Evolutionary conservation across 306 rosid genomes (phyloP).

Genomic region (Glycine latifolia): DNA sequence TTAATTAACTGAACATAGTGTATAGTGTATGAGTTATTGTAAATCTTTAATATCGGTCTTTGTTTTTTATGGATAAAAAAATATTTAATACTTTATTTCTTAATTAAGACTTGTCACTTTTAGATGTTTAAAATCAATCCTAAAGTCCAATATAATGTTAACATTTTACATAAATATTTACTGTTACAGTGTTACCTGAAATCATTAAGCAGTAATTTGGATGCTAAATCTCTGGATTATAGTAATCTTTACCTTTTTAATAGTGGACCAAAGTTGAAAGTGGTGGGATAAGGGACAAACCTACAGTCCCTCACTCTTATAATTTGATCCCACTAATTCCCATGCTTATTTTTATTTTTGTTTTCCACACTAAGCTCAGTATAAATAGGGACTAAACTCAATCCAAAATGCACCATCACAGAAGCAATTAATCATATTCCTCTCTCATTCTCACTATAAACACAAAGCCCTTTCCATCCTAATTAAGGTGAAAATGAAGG

Average conservation of each 20-base stretch:
- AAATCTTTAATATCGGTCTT: too few relatives aligned
- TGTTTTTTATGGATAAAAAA: too few relatives aligned
- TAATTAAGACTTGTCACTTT: background rate
- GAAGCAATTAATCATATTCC: constrained; percentile 31
- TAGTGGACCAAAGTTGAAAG: constrained; percentile 33
- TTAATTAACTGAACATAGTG: too few relatives aligned
- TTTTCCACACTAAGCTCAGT: constrained; percentile 48
- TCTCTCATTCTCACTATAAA: constrained; percentile 19
- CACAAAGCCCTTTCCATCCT: constrained; percentile 13
- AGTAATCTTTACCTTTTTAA: constrained; percentile 22
- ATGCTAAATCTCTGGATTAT: constrained; percentile 33
- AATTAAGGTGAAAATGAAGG: constrained; percentile 67
- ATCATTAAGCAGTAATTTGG: constrained; percentile 40
- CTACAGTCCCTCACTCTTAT: constrained; percentile 8
- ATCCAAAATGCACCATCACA: constrained; percentile 51
- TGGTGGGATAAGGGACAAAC: constrained; percentile 27
- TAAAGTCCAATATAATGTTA: background rate
- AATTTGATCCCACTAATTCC: constrained; percentile 2
- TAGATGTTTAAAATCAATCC: background rate
- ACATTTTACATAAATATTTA: background rate
- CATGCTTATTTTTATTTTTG: background rate
- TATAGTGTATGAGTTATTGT: too few relatives aligned
- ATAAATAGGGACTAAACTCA: constrained; percentile 67
- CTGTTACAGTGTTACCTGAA: constrained; percentile 9
- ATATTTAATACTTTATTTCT: background rate